Evolutionary conservation across 2,329 filamentous ascomycete genomes (phyloP).

Genomic region (Cyclaneusma minus): DNA sequence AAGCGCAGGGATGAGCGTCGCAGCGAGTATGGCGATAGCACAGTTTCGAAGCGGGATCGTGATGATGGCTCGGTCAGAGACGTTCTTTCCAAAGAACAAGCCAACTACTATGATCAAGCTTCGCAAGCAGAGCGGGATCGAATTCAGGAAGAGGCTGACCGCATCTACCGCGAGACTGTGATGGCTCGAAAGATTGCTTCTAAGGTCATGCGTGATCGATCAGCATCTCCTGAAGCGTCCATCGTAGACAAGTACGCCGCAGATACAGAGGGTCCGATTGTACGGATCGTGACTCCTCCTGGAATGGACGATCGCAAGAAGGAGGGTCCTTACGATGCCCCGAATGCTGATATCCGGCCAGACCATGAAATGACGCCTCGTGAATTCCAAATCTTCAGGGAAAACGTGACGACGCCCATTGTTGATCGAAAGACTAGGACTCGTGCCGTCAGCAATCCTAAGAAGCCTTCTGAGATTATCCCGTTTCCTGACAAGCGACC

Average conservation of each 20-base stretch:
- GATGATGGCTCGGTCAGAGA: constrained; percentile 12
- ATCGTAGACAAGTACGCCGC: constrained; percentile 36
- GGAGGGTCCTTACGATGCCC: constrained; percentile 37
- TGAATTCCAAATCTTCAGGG: constrained; percentile 25
- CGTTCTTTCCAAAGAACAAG: constrained; percentile 6
- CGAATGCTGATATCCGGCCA: constrained; percentile 47
- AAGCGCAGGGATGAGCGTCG: constrained; percentile 23
- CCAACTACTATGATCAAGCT: constrained; percentile 6
- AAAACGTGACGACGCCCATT: not conserved
- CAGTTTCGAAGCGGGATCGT: constrained; percentile 12
- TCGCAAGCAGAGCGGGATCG: constrained; percentile 20
- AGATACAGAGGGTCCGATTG: constrained; percentile 17
- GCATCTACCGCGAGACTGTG: constrained; percentile 37
- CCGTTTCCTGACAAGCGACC: constrained; percentile 26
- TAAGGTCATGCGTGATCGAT: constrained; percentile 37
- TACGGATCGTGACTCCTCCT: constrained; percentile 38
- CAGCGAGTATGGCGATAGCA: constrained; percentile 10
- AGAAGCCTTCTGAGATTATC: constrained; percentile 3
- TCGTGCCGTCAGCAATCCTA: not conserved
- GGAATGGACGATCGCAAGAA: constrained; percentile 28
- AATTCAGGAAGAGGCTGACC: constrained; percentile 41
- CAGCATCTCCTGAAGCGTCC: constrained; percentile 33
- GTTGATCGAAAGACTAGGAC: not conserved
- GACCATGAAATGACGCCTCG: constrained; percentile 41
- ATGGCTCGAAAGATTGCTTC: constrained; percentile 35